Evolutionary conservation across 768 basidiomycete genomes (phyloP), one percentile per base, ranked within the genome.

Genomic region (Lentinus brumalis): DNA sequence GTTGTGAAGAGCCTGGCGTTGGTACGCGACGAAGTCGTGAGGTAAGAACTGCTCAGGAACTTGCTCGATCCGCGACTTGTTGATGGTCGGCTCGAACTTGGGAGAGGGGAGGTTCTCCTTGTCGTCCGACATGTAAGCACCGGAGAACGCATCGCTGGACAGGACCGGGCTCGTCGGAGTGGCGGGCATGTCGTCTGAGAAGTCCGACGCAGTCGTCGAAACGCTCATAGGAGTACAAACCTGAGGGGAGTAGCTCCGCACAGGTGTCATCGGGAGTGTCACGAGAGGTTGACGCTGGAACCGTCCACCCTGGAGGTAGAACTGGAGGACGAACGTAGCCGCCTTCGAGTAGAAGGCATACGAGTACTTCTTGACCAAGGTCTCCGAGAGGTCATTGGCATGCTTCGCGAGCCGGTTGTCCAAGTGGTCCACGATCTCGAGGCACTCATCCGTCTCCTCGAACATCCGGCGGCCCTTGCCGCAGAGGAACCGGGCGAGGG

Each of bases 331-430:
- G 71, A 93, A 86, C 26, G 91, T 94, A 26, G 96, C 95, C 0
- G 95, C 94, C 77, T 95, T 96, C 51, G 93, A 94, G 78, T 96
- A 98, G 78, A 96, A 97, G 45, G 89, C 89, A 68, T 93, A 95
- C 5, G 96, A 96, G 78, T 99, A 98, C 79, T 99, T 99, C 80
- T 96, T 94, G 72, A 98, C 87, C 70, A 98, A 80, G n/a, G 91
- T 95, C 74, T 96, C 91, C 12, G 96, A 98, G 35, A 99, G 83
- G 65, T 92, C 90, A 69, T 95, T 92, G 78, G 96, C 89, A 71
- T 93, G 87, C 72, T 89, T 89, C 31, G 91, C 85, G 68, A 98
- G 83, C 65, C 92, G 89, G 59, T 77, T 86, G 76, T 99, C 96
- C 71, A 99, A 83, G 60, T 85, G 83, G 50, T 91, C 87, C 38